phyloP scores from a whole-genome alignment of 257 asterid genomes.

The Solanum sejunctum region DNA sequence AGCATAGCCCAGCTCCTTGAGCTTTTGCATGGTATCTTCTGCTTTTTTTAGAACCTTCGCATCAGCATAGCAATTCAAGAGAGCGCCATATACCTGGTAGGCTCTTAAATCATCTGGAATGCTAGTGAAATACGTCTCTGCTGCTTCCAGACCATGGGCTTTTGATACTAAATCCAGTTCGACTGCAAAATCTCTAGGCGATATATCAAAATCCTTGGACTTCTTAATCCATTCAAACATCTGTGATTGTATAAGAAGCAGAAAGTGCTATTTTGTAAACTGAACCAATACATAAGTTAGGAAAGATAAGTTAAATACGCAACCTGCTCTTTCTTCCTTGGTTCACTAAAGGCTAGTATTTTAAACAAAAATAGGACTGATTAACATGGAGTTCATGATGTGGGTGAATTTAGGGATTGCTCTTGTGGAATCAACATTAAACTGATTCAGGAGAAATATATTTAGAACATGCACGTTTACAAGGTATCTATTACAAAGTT shows the following conservation, averaged over 20 bases:
- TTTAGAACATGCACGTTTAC: neutral
- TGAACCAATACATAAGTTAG: neutral
- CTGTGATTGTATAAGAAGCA: neutral
- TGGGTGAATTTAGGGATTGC: neutral
- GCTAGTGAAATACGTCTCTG: slow-evolving; percentile 13
- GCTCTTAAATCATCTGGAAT: slow-evolving; percentile 6
- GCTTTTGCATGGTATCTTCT: slow-evolving; percentile 19
- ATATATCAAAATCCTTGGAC: neutral
- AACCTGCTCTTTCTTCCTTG: neutral
- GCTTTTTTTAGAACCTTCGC: slow-evolving; percentile 11
- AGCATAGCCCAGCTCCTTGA: slow-evolving; percentile 10
- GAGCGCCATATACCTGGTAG: slow-evolving; percentile 8
- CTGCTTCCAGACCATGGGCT: slow-evolving; percentile 17
- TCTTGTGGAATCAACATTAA: neutral
- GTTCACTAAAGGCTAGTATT: neutral
- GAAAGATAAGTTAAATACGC: neutral
- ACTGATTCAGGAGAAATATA: neutral
- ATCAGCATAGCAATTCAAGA: slow-evolving; percentile 19
- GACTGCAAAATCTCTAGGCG: slow-evolving; percentile 16
- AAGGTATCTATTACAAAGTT: neutral
- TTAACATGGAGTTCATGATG: neutral
- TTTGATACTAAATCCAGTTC: slow-evolving; percentile 17
- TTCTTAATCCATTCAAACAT: slow-evolving; percentile 14
- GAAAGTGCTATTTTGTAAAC: neutral
- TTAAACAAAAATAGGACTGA: neutral